Conservation (phyloP, 257 asterid species). For the Agastache rugosa region DNA sequence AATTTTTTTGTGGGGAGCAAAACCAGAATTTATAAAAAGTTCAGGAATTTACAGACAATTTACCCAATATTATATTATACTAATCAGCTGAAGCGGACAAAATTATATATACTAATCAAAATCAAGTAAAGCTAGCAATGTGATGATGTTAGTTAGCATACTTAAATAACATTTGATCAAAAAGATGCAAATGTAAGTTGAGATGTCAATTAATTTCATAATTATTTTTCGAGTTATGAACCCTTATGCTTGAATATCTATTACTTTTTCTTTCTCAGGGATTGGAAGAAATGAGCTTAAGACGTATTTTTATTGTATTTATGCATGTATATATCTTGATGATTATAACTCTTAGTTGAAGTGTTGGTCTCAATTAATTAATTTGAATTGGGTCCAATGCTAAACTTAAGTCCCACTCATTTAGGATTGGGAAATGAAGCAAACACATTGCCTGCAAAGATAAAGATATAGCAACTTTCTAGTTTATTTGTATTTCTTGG, state of each 20-base stretch:
- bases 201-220: slow-evolving; percentile 12
- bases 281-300: neutral
- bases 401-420: slow-evolving; percentile 58
- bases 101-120: slow-evolving; percentile 10
- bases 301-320: neutral
- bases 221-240: neutral
- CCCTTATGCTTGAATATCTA: neutral
- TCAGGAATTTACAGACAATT: too few relatives aligned
- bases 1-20: too few relatives aligned
- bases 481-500: slow-evolving; percentile 16
- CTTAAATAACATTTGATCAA: neutral
- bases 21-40: too few relatives aligned
- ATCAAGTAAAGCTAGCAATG: neutral
- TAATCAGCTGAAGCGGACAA: neutral
- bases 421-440: slow-evolving; percentile 37
- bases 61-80: too few relatives aligned
- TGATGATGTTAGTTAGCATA: slow-evolving; percentile 2
- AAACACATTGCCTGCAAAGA: slow-evolving; percentile 58
- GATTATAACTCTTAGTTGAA: slow-evolving; percentile 38
- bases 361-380: slow-evolving; percentile 47
- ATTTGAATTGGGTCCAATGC: slow-evolving; percentile 35
- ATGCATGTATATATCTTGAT: neutral
- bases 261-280: neutral
- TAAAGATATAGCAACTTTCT: slow-evolving; percentile 47
- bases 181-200: neutral